These are phyloP conservation scores for Beverwykella pulmonaria DNA, from an alignment of 495 filamentous ascomycete genomes.

Conservation along the genomic window DNA sequence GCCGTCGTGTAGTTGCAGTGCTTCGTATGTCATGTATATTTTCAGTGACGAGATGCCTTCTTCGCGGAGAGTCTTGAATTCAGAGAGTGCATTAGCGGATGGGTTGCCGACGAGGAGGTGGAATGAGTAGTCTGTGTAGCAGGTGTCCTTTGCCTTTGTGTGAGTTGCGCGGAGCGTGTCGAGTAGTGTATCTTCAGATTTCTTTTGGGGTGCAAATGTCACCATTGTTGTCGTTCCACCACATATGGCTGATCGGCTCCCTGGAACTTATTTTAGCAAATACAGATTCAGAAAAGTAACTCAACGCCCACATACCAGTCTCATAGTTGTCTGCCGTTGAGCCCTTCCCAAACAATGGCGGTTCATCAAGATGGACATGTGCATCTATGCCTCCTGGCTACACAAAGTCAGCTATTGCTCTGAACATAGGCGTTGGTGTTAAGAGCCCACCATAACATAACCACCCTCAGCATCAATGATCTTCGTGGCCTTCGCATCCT, in stretches of 20 bases:
- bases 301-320: slow-evolving; percentile 43
- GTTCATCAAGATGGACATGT: slow-evolving; percentile 52
- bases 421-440: neutral
- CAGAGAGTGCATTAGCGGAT: slow-evolving; percentile 49
- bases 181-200: slow-evolving; percentile 53
- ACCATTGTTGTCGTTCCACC: slow-evolving; percentile 65
- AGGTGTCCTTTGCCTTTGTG: slow-evolving; percentile 49
- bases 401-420: neutral
- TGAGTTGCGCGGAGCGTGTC: slow-evolving; percentile 55
- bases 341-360: slow-evolving; percentile 54
- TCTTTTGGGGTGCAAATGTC: slow-evolving; percentile 60
- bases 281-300: neutral
- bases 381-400: slow-evolving; percentile 46
- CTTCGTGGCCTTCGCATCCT: slow-evolving; percentile 37
- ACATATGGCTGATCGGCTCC: slow-evolving; percentile 60
- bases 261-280: slow-evolving; percentile 34
- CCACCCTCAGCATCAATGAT: slow-evolving; percentile 56
- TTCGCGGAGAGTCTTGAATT: slow-evolving; percentile 51
- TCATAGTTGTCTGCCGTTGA: slow-evolving; percentile 56
- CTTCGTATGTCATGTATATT: slow-evolving; percentile 67
- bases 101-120: slow-evolving; percentile 62
- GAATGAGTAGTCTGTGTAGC: slow-evolving; percentile 65
- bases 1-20: slow-evolving; percentile 57
- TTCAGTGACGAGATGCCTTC: slow-evolving; percentile 61
- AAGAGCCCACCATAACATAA: slow-evolving; percentile 49